Conservation (phyloP, 2,329 filamentous ascomycete species). For the Sporothrix schenckii region DNA sequence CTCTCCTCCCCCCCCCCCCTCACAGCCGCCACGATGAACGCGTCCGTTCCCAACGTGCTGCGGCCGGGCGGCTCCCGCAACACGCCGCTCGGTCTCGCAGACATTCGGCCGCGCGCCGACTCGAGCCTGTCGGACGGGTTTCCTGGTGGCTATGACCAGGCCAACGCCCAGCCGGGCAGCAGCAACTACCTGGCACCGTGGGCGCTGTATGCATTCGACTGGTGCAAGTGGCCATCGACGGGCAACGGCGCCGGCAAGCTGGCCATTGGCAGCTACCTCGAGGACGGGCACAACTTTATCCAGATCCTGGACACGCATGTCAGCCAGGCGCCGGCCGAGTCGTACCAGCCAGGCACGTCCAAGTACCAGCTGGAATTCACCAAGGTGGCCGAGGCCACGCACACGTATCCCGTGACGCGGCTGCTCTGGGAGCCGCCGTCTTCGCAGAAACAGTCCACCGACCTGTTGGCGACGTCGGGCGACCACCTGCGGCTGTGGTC, state of each 20-base stretch:
- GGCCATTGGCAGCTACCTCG: slow-evolving; percentile 91
- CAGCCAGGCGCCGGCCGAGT: slow-evolving; percentile 67
- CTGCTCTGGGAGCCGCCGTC: slow-evolving; percentile 96
- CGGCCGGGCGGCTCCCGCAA: slow-evolving; percentile 69
- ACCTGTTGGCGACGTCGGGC: slow-evolving; percentile 90
- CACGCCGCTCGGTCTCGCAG: slow-evolving; percentile 85
- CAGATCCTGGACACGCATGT: slow-evolving; percentile 94
- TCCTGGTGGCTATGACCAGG: slow-evolving; percentile 68
- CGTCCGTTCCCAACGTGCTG: slow-evolving; percentile 60
- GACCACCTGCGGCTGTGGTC: slow-evolving; percentile 96
- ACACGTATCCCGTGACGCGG: slow-evolving; percentile 94
- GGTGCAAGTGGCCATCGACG: slow-evolving; percentile 96
- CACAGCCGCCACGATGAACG: slow-evolving; percentile 37
- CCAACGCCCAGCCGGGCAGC: slow-evolving; percentile 68
- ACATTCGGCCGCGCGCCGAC: slow-evolving; percentile 86
- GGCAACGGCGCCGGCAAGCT: slow-evolving; percentile 84
- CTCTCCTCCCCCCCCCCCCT: not conserved
- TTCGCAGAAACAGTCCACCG: slow-evolving; percentile 91
- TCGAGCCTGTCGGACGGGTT: slow-evolving; percentile 75
- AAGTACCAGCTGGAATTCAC: slow-evolving; percentile 84
- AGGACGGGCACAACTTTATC: slow-evolving; percentile 98
- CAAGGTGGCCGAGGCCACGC: slow-evolving; percentile 93
- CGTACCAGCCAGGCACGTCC: slow-evolving; percentile 68
- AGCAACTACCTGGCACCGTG: slow-evolving; percentile 94
- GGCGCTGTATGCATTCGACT: slow-evolving; percentile 96